Evolutionary conservation across 2,329 filamentous ascomycete species (phyloP).

Genomic region (Aquanectria penicillioides): DNA sequence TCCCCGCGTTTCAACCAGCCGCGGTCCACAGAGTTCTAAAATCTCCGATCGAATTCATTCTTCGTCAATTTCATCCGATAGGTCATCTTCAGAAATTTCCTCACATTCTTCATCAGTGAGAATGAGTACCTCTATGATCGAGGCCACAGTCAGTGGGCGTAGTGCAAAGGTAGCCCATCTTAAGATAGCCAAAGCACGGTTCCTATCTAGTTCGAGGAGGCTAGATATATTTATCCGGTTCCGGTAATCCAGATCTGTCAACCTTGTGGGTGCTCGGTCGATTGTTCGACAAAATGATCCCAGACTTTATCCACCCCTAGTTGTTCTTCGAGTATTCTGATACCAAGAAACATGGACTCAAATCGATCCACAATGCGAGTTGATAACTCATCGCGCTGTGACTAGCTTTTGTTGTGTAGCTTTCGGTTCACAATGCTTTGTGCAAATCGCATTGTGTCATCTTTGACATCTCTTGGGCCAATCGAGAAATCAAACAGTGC

Average conservation of each 20-base stretch:
- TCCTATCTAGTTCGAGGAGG: slow-evolving; percentile 27
- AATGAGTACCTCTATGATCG: slow-evolving; percentile 42
- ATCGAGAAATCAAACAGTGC: not conserved
- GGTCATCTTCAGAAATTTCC: slow-evolving; percentile 31
- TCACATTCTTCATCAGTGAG: slow-evolving; percentile 35
- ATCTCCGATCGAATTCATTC: slow-evolving; percentile 45
- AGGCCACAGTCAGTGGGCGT: slow-evolving; percentile 39
- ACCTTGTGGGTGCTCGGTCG: slow-evolving; percentile 40
- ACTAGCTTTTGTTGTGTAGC: slow-evolving; percentile 37
- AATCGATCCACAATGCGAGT: slow-evolving; percentile 39
- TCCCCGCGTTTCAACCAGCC: slow-evolving; percentile 41
- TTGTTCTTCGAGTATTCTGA: slow-evolving; percentile 41
- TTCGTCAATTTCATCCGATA: slow-evolving; percentile 42
- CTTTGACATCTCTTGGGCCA: slow-evolving; percentile 30
- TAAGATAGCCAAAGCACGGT: slow-evolving; percentile 43
- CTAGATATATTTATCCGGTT: slow-evolving; percentile 42
- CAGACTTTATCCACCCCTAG: slow-evolving; percentile 39
- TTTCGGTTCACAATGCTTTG: slow-evolving; percentile 42
- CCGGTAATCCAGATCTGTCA: slow-evolving; percentile 43
- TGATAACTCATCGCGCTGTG: slow-evolving; percentile 34
- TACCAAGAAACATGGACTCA: slow-evolving; percentile 46
- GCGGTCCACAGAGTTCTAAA: slow-evolving; percentile 39
- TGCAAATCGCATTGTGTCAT: slow-evolving; percentile 36
- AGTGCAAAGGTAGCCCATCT: slow-evolving; percentile 43
- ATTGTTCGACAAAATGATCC: slow-evolving; percentile 43